These are phyloP conservation scores for Dioscorea cayenensis DNA, from an alignment of 116 monocot species.

Conservation along the genomic window DNA sequence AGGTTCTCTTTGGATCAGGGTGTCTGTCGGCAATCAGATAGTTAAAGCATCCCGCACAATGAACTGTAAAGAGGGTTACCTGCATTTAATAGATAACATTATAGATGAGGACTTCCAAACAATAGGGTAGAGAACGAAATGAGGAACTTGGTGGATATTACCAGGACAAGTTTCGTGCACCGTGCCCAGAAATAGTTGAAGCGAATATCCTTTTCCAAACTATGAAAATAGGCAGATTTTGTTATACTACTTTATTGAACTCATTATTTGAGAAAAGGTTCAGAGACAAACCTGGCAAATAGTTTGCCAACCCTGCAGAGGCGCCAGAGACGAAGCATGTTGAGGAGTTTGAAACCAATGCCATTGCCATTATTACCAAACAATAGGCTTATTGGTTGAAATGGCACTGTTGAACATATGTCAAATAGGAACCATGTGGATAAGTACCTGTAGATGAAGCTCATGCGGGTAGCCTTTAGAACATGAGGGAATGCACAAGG, in stretches of 20 bases:
- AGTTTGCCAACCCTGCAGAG: conserved; percentile 62
- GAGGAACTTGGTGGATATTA: conserved; percentile 16
- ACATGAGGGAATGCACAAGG: too few species aligned
- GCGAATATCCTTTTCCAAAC: conserved; percentile 76
- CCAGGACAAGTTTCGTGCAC: conserved; percentile 61
- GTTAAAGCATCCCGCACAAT: conserved; percentile 75
- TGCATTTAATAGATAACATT: conserved; percentile 19
- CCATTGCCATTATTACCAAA: conserved; percentile 24
- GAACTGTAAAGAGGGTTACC: conserved; percentile 70
- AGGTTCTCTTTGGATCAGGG: conserved; percentile 49
- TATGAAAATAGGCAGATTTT: conserved; percentile 4
- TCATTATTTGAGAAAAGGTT: background rate
- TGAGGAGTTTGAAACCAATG: conserved; percentile 59
- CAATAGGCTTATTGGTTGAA: conserved; percentile 50
- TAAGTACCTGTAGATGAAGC: conserved; percentile 40
- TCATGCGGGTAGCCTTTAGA: background rate
- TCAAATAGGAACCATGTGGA: conserved; percentile 81
- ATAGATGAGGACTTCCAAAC: background rate
- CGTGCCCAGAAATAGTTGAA: conserved; percentile 82
- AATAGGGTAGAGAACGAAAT: background rate
- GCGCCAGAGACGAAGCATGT: conserved; percentile 70
- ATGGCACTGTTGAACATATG: conserved; percentile 64
- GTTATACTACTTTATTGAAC: background rate
- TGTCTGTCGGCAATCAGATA: conserved; percentile 70
- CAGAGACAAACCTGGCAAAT: conserved; percentile 56